Base-by-base conservation (phyloP, 768 basidiomycete species). In the Cystobasidium onofrii region DNA sequence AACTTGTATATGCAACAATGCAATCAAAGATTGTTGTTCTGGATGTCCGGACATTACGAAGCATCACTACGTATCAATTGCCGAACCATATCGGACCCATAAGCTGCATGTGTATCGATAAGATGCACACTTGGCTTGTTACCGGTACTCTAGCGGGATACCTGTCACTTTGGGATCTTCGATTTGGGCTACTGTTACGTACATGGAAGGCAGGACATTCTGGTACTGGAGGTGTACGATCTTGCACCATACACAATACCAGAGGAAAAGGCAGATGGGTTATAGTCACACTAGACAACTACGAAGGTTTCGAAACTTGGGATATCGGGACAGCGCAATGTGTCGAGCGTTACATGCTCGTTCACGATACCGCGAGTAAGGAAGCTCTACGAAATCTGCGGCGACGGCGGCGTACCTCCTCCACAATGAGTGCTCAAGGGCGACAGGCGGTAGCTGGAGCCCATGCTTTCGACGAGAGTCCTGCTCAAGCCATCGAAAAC, bases 141-240 rank as follows among this genome's bases (percentile, higher is more conserved):
- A 88, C 90, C 20, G 95, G 91, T 1, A 96, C 95, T 0, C 87
- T 89, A 1, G 86, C 86, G 0, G 96, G 95, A 4, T 86, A 89
- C 17, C 82, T 98, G 15, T 88, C 90, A 0, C 84, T 99, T 1
- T 99, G 94, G 93, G 96, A 99, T 82, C 87, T 92, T 52, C 89
- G 95, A 12, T 99, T 98, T 77, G 93, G 94, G 0, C 83, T 97
- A 23, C 83, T 89, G 2, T 84, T 98, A 76, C 90, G 90, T 80
- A 90, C 88, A 74, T 97, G 95, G 94, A 87, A 87, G 78, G 87
- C 87, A 7, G 87, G 87, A 12, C n/a, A 15, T 33, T 69, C 25
- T 29, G 65, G 4, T 52, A 44, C 83, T 84, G 7, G 85, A 84
- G 1, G 85, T 86, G 43, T 94, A 27, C 85, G 90, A 74, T 88